Evolutionary conservation across 2,329 filamentous ascomycete species (phyloP).

Genomic region (Orbilia oligospora): DNA sequence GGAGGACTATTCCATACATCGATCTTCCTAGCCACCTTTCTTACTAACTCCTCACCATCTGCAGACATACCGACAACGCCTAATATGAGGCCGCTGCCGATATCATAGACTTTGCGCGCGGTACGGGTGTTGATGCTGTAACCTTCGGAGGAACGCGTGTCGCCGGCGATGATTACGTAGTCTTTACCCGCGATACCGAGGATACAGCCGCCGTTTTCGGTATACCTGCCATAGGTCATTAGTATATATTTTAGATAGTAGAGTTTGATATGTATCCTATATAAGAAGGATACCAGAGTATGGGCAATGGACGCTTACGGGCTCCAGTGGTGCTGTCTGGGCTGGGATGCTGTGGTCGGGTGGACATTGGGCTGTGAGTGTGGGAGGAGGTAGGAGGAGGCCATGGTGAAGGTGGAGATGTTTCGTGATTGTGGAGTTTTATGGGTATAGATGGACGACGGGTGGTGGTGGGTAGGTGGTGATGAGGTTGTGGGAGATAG

Average conservation of each 20-base stretch:
- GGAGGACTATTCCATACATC: conserved; percentile 61
- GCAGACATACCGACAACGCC: conserved; percentile 97
- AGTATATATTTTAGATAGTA: neutral
- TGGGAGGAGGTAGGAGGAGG: conserved; percentile 57
- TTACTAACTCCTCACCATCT: conserved; percentile 86
- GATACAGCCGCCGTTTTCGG: conserved; percentile 97
- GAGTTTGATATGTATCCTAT: neutral
- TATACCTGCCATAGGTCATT: conserved; percentile 76
- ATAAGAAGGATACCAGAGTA: neutral
- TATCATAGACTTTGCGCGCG: conserved; percentile 95
- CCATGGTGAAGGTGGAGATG: conserved; percentile 31
- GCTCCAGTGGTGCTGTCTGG: conserved; percentile 63
- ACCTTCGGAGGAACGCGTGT: conserved; percentile 93
- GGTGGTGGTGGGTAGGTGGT: conserved; percentile 14
- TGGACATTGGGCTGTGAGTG: conserved; percentile 39
- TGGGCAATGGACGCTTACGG: conserved; percentile 60
- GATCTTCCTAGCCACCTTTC: conserved; percentile 64
- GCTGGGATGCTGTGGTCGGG: conserved; percentile 54
- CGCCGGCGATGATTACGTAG: conserved; percentile 96
- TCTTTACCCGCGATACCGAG: conserved; percentile 93
- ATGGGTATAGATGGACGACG: neutral
- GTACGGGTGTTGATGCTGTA: conserved; percentile 99
- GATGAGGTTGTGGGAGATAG: conserved; percentile 20
- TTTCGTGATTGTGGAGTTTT: conserved; percentile 5
- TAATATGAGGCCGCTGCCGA: conserved; percentile 92